Percentiles rank a stretch among this genome's conserved stretches.
These are phyloP conservation scores for Aspergillus chevalieri DNA, from an alignment of 2,329 filamentous ascomycete species.

Conservation along the genomic window DNA sequence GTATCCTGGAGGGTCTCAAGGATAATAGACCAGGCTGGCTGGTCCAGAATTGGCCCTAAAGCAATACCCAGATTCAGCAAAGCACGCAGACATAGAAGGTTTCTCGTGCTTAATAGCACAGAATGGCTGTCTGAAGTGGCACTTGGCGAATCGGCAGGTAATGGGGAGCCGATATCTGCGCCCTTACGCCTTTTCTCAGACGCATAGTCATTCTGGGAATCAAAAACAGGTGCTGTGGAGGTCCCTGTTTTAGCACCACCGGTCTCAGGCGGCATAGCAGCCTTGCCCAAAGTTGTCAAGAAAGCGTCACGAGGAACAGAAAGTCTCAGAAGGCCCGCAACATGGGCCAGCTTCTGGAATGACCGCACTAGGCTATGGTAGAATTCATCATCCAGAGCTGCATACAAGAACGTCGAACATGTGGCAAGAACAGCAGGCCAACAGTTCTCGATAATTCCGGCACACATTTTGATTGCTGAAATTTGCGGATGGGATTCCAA, in stretches of 20 bases:
- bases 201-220: constrained; percentile 16
- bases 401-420: constrained; percentile 91
- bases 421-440: constrained; percentile 95
- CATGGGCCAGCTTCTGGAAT: constrained; percentile 92
- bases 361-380: constrained; percentile 88
- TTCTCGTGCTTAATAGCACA: constrained; percentile 71
- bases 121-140: constrained; percentile 36
- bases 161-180: constrained; percentile 21
- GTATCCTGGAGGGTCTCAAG: constrained; percentile 89
- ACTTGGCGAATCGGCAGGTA: constrained; percentile 20
- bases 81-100: constrained; percentile 82
- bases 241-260: constrained; percentile 16
- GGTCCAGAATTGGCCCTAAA: constrained; percentile 75
- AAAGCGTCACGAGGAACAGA: constrained; percentile 88
- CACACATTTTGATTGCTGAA: constrained; percentile 67
- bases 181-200: constrained; percentile 26
- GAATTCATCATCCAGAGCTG: constrained; percentile 84
- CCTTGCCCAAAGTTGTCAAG: constrained; percentile 86
- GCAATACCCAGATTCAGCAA: constrained; percentile 94
- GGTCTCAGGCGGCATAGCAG: constrained; percentile 76
- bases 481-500: constrained; percentile 67
- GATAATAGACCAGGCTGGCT: constrained; percentile 77
- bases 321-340: constrained; percentile 79
- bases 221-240: constrained; percentile 9
- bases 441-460: constrained; percentile 78